These are phyloP conservation scores for Balakata baccata DNA, from an alignment of 345 rosid genomes.

Conservation along the genomic window DNA sequence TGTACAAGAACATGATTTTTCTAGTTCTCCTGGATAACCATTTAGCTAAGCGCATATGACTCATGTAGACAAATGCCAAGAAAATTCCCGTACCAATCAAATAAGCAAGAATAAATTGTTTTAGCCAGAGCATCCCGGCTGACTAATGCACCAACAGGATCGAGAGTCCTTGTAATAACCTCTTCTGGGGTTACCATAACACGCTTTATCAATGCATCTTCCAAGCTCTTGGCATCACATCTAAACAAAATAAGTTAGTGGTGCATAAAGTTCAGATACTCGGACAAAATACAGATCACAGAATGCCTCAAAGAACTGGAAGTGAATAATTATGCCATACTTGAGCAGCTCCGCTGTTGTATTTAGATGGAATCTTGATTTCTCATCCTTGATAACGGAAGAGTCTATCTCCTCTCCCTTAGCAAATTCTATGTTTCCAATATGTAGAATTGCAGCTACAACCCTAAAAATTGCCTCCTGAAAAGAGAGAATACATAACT, in stretches of 20 bases:
- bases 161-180: conserved; percentile 93
- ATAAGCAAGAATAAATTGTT: conserved; percentile 91
- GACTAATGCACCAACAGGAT: conserved; percentile 72
- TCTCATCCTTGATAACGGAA: conserved; percentile 84
- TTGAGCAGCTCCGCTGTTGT: conserved; percentile 81
- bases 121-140: conserved; percentile 98
- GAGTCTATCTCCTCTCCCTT: conserved; percentile 90
- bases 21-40: not conserved
- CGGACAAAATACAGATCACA: not conserved
- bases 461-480: conserved; percentile 96
- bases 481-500: conserved; percentile 30
- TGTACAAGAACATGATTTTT: conserved; percentile 9
- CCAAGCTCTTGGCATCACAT: conserved; percentile 85
- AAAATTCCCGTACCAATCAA: conserved; percentile 75
- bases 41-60: not conserved
- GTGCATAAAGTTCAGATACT: conserved; percentile 23
- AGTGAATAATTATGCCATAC: conserved; percentile 39
- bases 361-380: conserved; percentile 82
- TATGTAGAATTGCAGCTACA: conserved; percentile 92
- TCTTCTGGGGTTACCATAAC: conserved; percentile 99
- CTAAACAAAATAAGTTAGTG: conserved; percentile 35
- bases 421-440: conserved; percentile 88
- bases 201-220: conserved; percentile 94
- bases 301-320: conserved; percentile 16
- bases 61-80: not conserved